Percentiles rank a stretch among this genome's conserved stretches.
Conservation (phyloP, 345 rosid genomes). For the Eucalyptus sp. region DNA sequence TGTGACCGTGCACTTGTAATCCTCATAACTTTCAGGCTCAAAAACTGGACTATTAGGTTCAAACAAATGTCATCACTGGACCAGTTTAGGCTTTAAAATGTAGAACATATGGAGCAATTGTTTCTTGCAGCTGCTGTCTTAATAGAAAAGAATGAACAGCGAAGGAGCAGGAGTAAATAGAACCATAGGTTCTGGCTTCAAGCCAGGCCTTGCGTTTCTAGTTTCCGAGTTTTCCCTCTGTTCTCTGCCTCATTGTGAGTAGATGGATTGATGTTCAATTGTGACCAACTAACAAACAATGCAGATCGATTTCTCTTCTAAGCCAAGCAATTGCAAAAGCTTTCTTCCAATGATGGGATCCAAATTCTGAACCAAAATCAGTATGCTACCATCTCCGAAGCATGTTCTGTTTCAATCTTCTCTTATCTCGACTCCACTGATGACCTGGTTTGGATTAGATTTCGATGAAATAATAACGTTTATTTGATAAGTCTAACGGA, state of each 20-base stretch:
- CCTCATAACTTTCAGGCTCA: background rate
- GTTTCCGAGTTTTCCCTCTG: background rate
- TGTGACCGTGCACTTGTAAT: background rate
- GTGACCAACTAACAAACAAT: background rate
- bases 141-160: background rate
- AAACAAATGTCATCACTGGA: background rate
- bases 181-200: background rate
- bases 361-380: background rate
- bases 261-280: background rate
- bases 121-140: background rate
- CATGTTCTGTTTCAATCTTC: background rate
- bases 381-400: background rate
- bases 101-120: background rate
- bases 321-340: background rate
- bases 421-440: background rate
- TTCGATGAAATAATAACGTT: too few relatives aligned
- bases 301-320: background rate
- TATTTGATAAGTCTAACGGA: too few relatives aligned
- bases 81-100: background rate
- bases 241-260: background rate
- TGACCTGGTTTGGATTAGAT: too few relatives aligned
- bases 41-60: background rate
- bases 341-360: background rate
- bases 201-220: background rate
- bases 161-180: background rate